phyloP scores from a whole-genome alignment of 768 basidiomycete genomes.

The Tylopilus rubrobrunneus region DNA sequence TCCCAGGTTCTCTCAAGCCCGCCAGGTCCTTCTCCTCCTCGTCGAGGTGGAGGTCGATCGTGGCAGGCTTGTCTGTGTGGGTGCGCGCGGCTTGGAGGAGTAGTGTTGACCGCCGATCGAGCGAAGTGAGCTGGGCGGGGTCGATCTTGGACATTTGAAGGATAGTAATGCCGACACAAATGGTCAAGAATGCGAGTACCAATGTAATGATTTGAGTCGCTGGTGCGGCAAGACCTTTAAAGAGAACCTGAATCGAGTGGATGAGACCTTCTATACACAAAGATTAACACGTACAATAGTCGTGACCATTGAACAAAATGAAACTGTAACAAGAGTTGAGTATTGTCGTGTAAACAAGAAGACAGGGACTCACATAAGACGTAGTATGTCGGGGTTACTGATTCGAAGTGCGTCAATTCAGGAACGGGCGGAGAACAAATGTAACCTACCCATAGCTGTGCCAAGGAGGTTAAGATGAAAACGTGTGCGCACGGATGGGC shows the following conservation, averaged over 20 bases:
- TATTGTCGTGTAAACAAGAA: neutral
- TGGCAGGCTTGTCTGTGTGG: constrained; percentile 54
- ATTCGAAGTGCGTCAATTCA: constrained; percentile 17
- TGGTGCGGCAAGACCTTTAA: constrained; percentile 81
- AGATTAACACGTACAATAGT: constrained; percentile 56
- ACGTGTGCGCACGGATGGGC: neutral
- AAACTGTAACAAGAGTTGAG: constrained; percentile 44
- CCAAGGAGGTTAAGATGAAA: neutral
- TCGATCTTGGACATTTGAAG: constrained; percentile 96
- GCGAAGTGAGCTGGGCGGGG: constrained; percentile 67
- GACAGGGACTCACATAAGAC: constrained; percentile 59
- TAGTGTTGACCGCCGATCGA: constrained; percentile 88
- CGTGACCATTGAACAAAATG: constrained; percentile 81
- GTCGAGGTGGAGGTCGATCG: constrained; percentile 34
- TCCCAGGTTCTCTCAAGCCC: constrained; percentile 84
- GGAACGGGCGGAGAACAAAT: neutral
- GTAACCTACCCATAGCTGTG: constrained; percentile 59
- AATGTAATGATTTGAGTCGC: constrained; percentile 81
- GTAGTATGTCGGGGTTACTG: constrained; percentile 86
- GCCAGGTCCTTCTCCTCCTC: constrained; percentile 58
- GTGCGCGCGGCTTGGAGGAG: constrained; percentile 81
- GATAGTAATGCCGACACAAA: constrained; percentile 89
- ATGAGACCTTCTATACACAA: constrained; percentile 1
- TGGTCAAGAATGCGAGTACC: constrained; percentile 88
- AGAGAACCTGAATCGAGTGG: constrained; percentile 61